Percentiles rank a stretch among this genome's conserved stretches.
These are phyloP conservation scores for Corniculantispora saksenae DNA, from an alignment of 2,329 filamentous ascomycete species.

Conservation along the genomic window DNA sequence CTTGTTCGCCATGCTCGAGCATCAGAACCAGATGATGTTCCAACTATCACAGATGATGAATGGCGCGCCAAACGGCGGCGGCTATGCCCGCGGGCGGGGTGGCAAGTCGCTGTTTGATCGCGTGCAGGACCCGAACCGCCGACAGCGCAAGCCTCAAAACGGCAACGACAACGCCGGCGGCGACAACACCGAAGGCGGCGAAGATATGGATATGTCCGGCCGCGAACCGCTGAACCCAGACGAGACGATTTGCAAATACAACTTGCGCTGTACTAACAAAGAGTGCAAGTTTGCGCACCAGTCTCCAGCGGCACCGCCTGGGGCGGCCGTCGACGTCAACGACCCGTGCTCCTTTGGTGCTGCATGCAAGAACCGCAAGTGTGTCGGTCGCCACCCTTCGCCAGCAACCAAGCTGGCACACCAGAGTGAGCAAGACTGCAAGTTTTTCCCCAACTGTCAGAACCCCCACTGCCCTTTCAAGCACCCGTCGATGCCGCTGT, in stretches of 20 bases:
- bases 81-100: constrained; percentile 43
- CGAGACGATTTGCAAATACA: constrained; percentile 82
- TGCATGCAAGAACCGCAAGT: constrained; percentile 95
- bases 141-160: constrained; percentile 48
- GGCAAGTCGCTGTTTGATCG: constrained; percentile 74
- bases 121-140: constrained; percentile 56
- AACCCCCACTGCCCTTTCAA: constrained; percentile 86
- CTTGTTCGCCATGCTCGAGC: constrained; percentile 78
- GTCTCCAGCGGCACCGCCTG: constrained; percentile 82
- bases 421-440: constrained; percentile 83
- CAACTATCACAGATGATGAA: constrained; percentile 67
- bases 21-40: constrained; percentile 84
- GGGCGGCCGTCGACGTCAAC: constrained; percentile 72
- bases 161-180: constrained; percentile 41
- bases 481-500: constrained; percentile 83
- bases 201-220: constrained; percentile 65
- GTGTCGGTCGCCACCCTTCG: constrained; percentile 86
- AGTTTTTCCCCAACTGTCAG: constrained; percentile 88
- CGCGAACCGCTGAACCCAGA: constrained; percentile 59
- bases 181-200: constrained; percentile 43
- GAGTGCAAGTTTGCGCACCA: constrained; percentile 95
- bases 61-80: constrained; percentile 52
- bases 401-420: constrained; percentile 78
- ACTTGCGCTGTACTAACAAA: constrained; percentile 81
- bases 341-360: constrained; percentile 83